Evolutionary conservation across 2,329 filamentous ascomycete species (phyloP), one percentile per base, ranked within the genome.

Genomic region (Colletotrichum musicola): DNA sequence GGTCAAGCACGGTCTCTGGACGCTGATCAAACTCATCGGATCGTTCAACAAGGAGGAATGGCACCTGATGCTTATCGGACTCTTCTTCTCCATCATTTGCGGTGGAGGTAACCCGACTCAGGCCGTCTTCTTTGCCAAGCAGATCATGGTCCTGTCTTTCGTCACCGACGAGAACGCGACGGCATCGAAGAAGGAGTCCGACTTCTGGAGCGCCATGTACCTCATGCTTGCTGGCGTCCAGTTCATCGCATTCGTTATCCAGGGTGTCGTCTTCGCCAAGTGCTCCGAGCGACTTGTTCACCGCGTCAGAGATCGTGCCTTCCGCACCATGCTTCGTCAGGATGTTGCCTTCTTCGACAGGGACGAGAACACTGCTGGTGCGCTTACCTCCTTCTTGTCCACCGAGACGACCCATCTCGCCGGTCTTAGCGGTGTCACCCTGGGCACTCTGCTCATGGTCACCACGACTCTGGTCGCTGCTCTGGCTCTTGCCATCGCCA

Each of bases 271-370:
- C 2, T 95, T 98, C 73, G 95, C 94, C 18, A 90, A 90, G 75
- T 95, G 93, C 81, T 96, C 94, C n/a, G 93, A 97, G 81, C 87
- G 90, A 47, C 87, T 98, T 25, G 88, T 98, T 62, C 93, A 93
- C 77, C 90, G 94, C 20, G 93, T 95, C 1, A 89, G 96, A 73
- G 90, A 96, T 78, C 85, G 85, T 65, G 92, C 94, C 6, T 98
- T 99, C 84, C 88, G 95, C 38, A 86, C 91, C 25, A 94, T 98
- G 83, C 88, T 98, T 59, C 92, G 95, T 72, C 95, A 98, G 80
- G 96, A 98, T 71, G 95, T 98, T 67, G 84, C 90, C 30, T 98
- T 95, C 79, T 99, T 98, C 74, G 96, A 98, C 78, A 86, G 86
- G 51, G 93, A 97, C 71, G 92, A 96, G 78, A 97, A 98, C 78